Evolutionary conservation across 2,329 filamentous ascomycete genomes (phyloP), one percentile per base, ranked within the genome.

Genomic region (Albophoma yamanashiensis): DNA sequence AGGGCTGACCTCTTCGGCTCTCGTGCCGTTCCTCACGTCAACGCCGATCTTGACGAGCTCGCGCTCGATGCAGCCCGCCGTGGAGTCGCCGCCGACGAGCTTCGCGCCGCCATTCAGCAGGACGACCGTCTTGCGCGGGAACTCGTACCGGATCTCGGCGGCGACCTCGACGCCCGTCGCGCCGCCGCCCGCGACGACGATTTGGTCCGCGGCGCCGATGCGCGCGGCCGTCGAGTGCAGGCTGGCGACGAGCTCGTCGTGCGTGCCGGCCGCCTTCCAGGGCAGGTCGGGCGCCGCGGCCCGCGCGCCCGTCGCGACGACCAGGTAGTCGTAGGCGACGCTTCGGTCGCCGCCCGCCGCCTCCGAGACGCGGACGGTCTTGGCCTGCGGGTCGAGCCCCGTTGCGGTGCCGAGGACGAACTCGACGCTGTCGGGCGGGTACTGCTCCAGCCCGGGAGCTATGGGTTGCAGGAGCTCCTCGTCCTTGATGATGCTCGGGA

Each of bases 171-270:
- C 75, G 59, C 83, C 83, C 2, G 83, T 85, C 55, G 78, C 65
- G 45, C 83, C 83, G 1, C 76, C 82, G 57, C 83, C 83, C 4
- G 76, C 82, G n/a, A 86, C 71, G 60, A 84, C 75, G 65, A 85
- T 78, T 68, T 79, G 78, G 62, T 72, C 72, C 4, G 83, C 82
- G 2, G 71, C 70, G 43, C 67, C 64, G 59, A 84, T 74, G 57
- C 71, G 71, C 11, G 73, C 70, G 50, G 75, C 72, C 1, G 76
- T 77, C 17, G 65, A 56, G 58, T 75, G 71, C n/a, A 85, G 70
- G 50, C 70, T 68, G 2, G 66, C 67, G 14, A 76, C 55, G 27
- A 76, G 70, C 58, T 80, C 77, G 58, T 79, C 77, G 67, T 82
- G 73, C 11, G 74, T 75, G 64, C 74, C 76, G 50, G 73, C 69